These are phyloP conservation scores for Flaveria brownii DNA, from an alignment of 129 eudicot species.

Conservation along the genomic window DNA sequence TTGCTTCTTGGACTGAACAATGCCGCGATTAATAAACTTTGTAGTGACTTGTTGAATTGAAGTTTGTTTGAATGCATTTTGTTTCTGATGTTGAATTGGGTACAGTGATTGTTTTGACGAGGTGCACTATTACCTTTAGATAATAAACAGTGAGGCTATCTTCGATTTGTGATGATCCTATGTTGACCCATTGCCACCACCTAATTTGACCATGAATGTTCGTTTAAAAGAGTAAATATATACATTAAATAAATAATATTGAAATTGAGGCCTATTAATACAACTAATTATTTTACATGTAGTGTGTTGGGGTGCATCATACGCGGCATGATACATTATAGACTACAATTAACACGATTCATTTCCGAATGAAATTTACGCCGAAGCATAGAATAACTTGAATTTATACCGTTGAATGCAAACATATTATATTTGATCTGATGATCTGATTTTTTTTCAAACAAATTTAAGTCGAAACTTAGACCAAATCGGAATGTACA, in stretches of 20 bases:
- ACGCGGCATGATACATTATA: too few species aligned
- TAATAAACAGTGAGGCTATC: constrained; percentile 4
- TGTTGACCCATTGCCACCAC: constrained; percentile 17
- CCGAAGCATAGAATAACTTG: too few species aligned
- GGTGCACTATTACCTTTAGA: not conserved
- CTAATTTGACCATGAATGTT: constrained; percentile 5
- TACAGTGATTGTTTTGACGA: not conserved
- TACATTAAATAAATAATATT: not conserved
- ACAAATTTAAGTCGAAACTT: too few species aligned
- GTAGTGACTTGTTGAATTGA: not conserved
- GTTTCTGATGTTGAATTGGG: not conserved
- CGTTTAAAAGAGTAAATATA: not conserved
- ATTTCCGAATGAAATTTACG: too few species aligned
- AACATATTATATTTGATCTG: too few species aligned
- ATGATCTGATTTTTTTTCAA: too few species aligned
- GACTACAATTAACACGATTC: too few species aligned
- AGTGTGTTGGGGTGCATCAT: too few species aligned
- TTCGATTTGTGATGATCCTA: not conserved
- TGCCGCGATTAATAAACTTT: constrained; percentile 20
- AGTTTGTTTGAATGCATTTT: constrained; percentile 20
- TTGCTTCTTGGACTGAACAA: constrained; percentile 21
- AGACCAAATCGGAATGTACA: too few species aligned
- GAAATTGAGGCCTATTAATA: not conserved
- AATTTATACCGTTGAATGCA: too few species aligned
- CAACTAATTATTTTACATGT: too few species aligned